phyloP scores from a whole-genome alignment of 306 rosid species.

The Fragaria nilgerrensis region DNA sequence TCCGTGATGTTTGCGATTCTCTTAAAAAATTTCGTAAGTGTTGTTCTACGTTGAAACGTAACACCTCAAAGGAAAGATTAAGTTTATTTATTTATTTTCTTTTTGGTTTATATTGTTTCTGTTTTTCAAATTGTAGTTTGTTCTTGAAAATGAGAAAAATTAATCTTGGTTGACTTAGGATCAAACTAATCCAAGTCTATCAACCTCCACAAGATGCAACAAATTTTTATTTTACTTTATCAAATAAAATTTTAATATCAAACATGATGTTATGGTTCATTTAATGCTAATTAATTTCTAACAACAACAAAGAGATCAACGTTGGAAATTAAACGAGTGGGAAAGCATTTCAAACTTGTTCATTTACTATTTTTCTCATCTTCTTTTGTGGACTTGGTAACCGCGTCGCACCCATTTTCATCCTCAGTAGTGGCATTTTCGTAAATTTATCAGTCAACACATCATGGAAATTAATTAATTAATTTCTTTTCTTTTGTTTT shows the following conservation, averaged over 20 bases:
- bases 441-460: constrained; percentile 31
- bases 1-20: no score
- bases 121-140: no score
- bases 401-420: constrained; percentile 13
- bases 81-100: no score
- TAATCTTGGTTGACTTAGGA: not conserved
- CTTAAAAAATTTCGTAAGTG: no score
- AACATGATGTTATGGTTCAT: not conserved
- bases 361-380: constrained; percentile 33
- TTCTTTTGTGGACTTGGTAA: constrained; percentile 25
- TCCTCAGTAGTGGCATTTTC: constrained; percentile 35
- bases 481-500: not conserved
- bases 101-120: no score
- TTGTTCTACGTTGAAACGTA: no score
- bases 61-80: no score
- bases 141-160: not conserved
- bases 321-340: constrained; percentile 36
- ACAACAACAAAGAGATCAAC: not conserved
- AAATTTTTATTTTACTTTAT: no score
- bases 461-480: no score
- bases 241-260: not conserved
- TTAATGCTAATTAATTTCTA: constrained; percentile 18
- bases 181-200: not conserved
- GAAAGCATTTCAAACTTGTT: constrained; percentile 33
- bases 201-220: not conserved